Base-by-base conservation (phyloP, 257 asterid genomes). In the Penstemon newberryi region DNA sequence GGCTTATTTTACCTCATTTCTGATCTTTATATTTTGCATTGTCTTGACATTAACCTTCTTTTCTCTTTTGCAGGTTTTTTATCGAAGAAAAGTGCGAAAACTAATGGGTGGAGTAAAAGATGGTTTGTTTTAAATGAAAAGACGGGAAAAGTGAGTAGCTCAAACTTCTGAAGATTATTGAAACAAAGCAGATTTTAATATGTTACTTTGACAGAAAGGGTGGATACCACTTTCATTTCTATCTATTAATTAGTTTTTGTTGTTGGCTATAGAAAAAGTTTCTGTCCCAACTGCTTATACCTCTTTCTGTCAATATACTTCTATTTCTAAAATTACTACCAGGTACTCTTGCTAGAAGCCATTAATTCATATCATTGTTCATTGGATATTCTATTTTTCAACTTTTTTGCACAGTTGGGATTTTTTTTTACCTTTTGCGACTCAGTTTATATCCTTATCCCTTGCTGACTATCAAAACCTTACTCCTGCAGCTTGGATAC, bases 61-160 rank as follows among this genome's bases (percentile, higher is more conserved):
- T 25, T 65, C 54, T 4, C 47, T 59, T 50, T 50, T 75, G 69
- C 86, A 93, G 99, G 99, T 25, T 93, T 90, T 69, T 71, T 93
- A 65, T 73, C 89, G 83, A 93, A 93, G 90, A 93, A 77, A 83
- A 93, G 97, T 74, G 88, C 88, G 68, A 89, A 93, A 81, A 83
- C 85, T 51, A 85, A 81, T 78, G 96, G 90, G 5, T 93, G 99
- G 99, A 90, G 95, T 65, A 82, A 79, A 81, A 78, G 96, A 81
- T 93, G 99, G 99, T 93, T 93, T 77, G 99, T 93, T 65, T 81
- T 93, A 72, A 93, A 93, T 67, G 97, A 87, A 66, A 93, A 93
- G 85, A 90, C 97, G 52, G 97, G 99, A 76, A 90, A 90, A 89
- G 99, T 93, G 71, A 85, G 88, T 67, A 38, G 44, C 74, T 55